These are phyloP conservation scores for Botrytis fabae DNA, from an alignment of 2,329 filamentous ascomycete species.

Conservation along the genomic window DNA sequence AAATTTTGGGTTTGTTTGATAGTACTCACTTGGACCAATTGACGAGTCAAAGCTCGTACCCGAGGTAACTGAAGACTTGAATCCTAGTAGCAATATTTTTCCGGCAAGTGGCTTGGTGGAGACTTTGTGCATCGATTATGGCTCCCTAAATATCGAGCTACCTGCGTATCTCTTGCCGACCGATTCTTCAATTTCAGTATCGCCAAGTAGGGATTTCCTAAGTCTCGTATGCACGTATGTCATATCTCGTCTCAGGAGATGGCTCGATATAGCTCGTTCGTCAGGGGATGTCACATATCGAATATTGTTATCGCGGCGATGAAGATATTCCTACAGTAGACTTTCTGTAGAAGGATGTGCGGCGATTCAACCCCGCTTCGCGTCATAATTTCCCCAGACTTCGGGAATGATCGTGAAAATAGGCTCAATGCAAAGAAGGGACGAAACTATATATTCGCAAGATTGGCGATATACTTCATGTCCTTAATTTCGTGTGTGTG, in stretches of 20 bases:
- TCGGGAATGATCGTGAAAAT: conserved; percentile 4
- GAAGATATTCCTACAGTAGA: neutral
- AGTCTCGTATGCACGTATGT: conserved; percentile 1
- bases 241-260: neutral
- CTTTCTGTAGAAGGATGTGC: neutral
- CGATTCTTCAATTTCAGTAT: neutral
- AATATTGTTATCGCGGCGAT: conserved; percentile 10
- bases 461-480: conserved; percentile 9
- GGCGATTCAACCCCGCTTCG: conserved; percentile 13
- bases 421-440: conserved; percentile 13
- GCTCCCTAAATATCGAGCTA: neutral
- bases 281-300: neutral
- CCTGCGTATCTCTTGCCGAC: neutral
- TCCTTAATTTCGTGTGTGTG: neutral
- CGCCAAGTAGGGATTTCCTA: neutral
- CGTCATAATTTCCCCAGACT: conserved; percentile 23
- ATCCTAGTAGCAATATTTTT: neutral
- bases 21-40: neutral
- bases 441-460: neutral
- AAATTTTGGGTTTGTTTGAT: neutral
- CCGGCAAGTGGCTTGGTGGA: neutral
- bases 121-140: neutral
- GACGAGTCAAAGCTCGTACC: neutral
- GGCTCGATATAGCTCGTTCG: neutral
- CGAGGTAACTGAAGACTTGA: neutral